Evolutionary conservation across 805 yeast genomes (phyloP).

Genomic region (Saturnispora besseyi): DNA sequence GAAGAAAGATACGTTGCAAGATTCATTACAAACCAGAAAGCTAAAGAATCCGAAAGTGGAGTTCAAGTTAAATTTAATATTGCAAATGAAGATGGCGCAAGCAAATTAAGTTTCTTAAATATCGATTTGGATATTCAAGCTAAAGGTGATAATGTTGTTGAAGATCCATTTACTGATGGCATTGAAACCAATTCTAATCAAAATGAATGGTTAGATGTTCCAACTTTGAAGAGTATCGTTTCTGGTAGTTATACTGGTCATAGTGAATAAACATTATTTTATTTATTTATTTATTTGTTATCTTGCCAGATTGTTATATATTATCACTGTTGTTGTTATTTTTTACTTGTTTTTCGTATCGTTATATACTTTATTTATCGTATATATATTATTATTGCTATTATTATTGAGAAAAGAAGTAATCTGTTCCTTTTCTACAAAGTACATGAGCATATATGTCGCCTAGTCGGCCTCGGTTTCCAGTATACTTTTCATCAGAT

Average conservation of each 20-base stretch:
- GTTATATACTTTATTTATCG: background rate
- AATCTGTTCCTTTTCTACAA: background rate
- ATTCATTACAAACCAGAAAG: constrained; percentile 66
- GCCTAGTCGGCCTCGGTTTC: background rate
- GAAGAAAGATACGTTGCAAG: constrained; percentile 79
- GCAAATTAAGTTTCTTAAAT: constrained; percentile 33
- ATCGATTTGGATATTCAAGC: constrained; percentile 30
- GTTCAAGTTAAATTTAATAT: constrained; percentile 59
- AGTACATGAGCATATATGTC: background rate
- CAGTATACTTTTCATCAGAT: too few relatives aligned
- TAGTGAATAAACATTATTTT: constrained; percentile 8
- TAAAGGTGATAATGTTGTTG: constrained; percentile 19
- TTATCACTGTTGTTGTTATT: background rate
- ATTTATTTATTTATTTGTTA: background rate
- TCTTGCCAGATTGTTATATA: background rate
- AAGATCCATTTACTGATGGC: constrained; percentile 29
- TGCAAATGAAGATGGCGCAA: constrained; percentile 34
- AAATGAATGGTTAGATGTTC: constrained; percentile 30
- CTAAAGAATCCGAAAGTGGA: constrained; percentile 66
- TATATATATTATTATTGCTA: background rate
- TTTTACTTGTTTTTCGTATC: background rate
- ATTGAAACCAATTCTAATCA: constrained; percentile 11
- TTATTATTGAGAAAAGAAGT: background rate
- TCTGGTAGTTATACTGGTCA: constrained; percentile 44
- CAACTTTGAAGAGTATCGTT: constrained; percentile 38